Conservation (phyloP, 2,329 filamentous ascomycete genomes). For the Hypoxylon sp. region DNA sequence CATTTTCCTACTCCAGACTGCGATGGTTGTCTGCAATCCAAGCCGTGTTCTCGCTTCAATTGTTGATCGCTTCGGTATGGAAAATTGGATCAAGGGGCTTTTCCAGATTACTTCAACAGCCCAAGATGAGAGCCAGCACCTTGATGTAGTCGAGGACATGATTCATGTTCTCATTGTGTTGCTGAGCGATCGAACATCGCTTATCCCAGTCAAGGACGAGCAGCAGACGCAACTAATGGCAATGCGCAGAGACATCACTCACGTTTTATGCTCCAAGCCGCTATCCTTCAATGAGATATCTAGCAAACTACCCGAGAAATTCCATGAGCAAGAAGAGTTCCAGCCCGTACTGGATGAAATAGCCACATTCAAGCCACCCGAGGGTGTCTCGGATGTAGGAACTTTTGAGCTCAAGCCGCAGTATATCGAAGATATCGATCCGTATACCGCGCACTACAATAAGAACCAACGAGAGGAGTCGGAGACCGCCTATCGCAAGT, state of each 20-base stretch:
- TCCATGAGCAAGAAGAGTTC: slow-evolving; percentile 90
- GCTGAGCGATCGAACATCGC: slow-evolving; percentile 85
- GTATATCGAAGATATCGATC: slow-evolving; percentile 89
- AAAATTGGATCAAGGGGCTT: slow-evolving; percentile 85
- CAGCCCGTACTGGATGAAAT: slow-evolving; percentile 86
- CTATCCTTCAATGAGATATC: slow-evolving; percentile 94
- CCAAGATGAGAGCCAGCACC: slow-evolving; percentile 86
- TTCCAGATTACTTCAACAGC: slow-evolving; percentile 78
- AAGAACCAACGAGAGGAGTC: slow-evolving; percentile 98
- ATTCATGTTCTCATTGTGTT: slow-evolving; percentile 92
- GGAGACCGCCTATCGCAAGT: slow-evolving; percentile 86
- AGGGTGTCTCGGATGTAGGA: slow-evolving; percentile 91
- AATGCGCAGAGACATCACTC: slow-evolving; percentile 89
- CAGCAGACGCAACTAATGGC: slow-evolving; percentile 73
- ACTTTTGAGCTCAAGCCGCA: slow-evolving; percentile 92
- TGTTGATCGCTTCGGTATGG: slow-evolving; percentile 90
- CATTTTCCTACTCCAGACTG: slow-evolving; percentile 92
- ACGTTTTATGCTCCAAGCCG: slow-evolving; percentile 95
- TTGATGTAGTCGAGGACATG: slow-evolving; percentile 96
- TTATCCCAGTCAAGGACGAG: slow-evolving; percentile 76
- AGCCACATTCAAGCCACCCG: slow-evolving; percentile 88
- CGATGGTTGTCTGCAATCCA: slow-evolving; percentile 86
- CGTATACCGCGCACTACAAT: slow-evolving; percentile 94
- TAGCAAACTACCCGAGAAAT: slow-evolving; percentile 85
- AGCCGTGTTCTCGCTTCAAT: slow-evolving; percentile 87